phyloP scores from a whole-genome alignment of 805 yeast genomes.

The Yamadazyma sp. region DNA sequence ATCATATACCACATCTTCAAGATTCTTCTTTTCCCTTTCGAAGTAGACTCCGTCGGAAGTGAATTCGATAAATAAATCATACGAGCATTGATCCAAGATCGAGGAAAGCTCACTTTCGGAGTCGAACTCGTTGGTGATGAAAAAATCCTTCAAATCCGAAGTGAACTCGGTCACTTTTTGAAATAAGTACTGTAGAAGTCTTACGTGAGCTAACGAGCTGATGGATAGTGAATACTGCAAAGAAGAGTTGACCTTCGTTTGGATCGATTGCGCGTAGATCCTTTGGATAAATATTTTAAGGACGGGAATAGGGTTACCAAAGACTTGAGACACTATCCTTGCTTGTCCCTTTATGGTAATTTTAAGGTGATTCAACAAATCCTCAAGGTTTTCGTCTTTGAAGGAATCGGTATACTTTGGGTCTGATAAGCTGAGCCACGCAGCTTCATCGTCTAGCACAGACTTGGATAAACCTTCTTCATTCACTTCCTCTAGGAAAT shows the following conservation, averaged over 20 bases:
- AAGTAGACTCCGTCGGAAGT: slow-evolving; percentile 68
- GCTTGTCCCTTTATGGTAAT: slow-evolving; percentile 70
- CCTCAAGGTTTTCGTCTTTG: slow-evolving; percentile 53
- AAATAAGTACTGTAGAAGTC: slow-evolving; percentile 71
- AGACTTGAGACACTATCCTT: slow-evolving; percentile 69
- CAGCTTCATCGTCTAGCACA: slow-evolving; percentile 40
- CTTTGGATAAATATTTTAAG: slow-evolving; percentile 70
- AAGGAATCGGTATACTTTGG: slow-evolving; percentile 51
- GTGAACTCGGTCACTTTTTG: slow-evolving; percentile 58
- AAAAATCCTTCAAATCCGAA: slow-evolving; percentile 61
- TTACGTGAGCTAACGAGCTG: slow-evolving; percentile 68
- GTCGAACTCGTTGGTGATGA: slow-evolving; percentile 48
- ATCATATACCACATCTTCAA: slow-evolving; percentile 53
- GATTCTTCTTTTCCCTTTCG: slow-evolving; percentile 63
- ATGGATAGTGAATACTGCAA: slow-evolving; percentile 62
- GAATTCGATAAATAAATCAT: slow-evolving; percentile 73
- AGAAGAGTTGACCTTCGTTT: slow-evolving; percentile 54
- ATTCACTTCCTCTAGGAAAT: slow-evolving; percentile 54
- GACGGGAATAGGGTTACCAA: slow-evolving; percentile 67
- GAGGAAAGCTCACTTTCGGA: slow-evolving; percentile 43
- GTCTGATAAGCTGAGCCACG: slow-evolving; percentile 62
- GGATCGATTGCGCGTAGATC: slow-evolving; percentile 70
- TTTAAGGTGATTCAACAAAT: slow-evolving; percentile 51
- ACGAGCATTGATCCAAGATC: slow-evolving; percentile 67
- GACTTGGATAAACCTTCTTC: slow-evolving; percentile 21